Conservation (phyloP, 805 yeast species). For the Ogataea minuta region DNA sequence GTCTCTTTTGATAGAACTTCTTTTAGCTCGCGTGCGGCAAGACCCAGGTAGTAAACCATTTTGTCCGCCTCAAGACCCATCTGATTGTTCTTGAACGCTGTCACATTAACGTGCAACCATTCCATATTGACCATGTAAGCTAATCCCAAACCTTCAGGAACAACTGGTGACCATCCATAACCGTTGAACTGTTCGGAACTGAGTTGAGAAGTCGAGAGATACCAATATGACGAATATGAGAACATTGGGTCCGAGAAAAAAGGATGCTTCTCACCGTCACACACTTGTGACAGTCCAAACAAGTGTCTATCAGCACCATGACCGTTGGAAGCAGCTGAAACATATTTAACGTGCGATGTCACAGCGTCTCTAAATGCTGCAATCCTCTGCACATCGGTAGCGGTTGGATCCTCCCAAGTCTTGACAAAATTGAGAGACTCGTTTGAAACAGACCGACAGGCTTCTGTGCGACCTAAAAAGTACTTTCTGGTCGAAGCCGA, state of each 20-base stretch:
- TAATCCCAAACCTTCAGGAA: slow-evolving; percentile 89
- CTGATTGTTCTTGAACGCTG: slow-evolving; percentile 63
- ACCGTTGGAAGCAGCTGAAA: slow-evolving; percentile 78
- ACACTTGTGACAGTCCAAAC: slow-evolving; percentile 78
- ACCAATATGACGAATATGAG: slow-evolving; percentile 80
- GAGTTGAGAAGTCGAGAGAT: slow-evolving; percentile 82
- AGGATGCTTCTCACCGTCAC: slow-evolving; percentile 60
- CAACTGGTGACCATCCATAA: slow-evolving; percentile 95
- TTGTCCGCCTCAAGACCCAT: slow-evolving; percentile 53
- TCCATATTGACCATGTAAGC: slow-evolving; percentile 91
- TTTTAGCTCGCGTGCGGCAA: slow-evolving; percentile 79
- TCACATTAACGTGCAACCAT: slow-evolving; percentile 81
- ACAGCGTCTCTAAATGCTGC: slow-evolving; percentile 70
- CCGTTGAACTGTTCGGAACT: slow-evolving; percentile 83
- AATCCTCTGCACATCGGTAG: slow-evolving; percentile 55
- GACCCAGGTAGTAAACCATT: slow-evolving; percentile 65
- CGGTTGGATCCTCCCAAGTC: slow-evolving; percentile 61
- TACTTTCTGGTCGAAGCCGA: slow-evolving; percentile 91
- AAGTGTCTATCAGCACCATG: slow-evolving; percentile 92
- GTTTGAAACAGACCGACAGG: slow-evolving; percentile 78
- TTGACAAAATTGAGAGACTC: slow-evolving; percentile 70
- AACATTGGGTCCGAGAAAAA: slow-evolving; percentile 75
- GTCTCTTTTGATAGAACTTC: slow-evolving; percentile 46
- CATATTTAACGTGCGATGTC: slow-evolving; percentile 69
- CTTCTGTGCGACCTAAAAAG: slow-evolving; percentile 90